Evolutionary conservation across 164 flowering plant genomes (phyloP), one percentile per base, ranked within the genome.

Genomic region (Stephania yunnanensis): DNA sequence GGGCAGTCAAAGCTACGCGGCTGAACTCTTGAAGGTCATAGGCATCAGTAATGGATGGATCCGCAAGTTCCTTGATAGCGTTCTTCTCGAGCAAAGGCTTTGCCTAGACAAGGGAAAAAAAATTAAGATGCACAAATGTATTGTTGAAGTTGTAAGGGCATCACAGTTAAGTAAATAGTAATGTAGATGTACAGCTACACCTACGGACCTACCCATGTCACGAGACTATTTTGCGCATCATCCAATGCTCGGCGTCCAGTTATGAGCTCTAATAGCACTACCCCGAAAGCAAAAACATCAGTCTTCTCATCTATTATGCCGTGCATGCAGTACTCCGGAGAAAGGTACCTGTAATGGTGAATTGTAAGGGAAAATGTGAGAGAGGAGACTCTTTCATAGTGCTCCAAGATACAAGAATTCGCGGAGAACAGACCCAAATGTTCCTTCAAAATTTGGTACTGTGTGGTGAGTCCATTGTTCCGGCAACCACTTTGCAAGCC

Each of bases 401-500:
- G 77, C 85, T 58, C 10, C 85, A 5, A 74, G 29, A 52, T 53
- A 22, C 22, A 9, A 36, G 69, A 69, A 10, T 44, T 52, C 44
- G 42, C 36, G 36, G 10, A 52, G 58, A 70, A 85, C 94, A 69
- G 72, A 93, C 98, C 98, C 97, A 63, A 95, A 91, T 66, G 98
- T 95, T 78, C 99, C 99, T 83, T 95, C 97, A 72, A 92, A 89
- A 66, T 85, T 86, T n/a, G 93, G 83, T 8, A 91, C 85, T 2
- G 86, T 87, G 52, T 87, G 96, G 78, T 95, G 98, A 73, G 92
- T 92, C 97, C 97, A 95, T 42, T 91, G 85, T 77, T 90, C 90
- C 6, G 98, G 99, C 20, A 95, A 87, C 99, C 99, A 95, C 85
- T 93, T 95, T 45, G 99, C 89, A 9, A 93, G 96, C 68, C 99